These are phyloP conservation scores for Adansonia rubrostipa DNA, from an alignment of 441 rosid species.

Conservation along the genomic window DNA sequence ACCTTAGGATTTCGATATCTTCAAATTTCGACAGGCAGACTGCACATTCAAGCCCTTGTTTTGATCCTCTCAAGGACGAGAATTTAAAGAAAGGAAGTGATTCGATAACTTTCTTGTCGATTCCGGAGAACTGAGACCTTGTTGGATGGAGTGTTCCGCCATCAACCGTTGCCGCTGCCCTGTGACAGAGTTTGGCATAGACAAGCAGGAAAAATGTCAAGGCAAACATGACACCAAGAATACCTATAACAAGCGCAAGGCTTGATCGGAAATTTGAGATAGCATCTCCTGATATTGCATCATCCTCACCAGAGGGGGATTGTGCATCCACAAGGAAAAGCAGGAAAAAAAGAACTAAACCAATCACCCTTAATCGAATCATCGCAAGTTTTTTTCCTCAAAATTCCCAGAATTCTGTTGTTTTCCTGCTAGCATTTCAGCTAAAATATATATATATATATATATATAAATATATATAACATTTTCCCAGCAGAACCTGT, in stretches of 20 bases:
- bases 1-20: constrained; percentile 55
- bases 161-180: constrained; percentile 27
- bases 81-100: constrained; percentile 72
- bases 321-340: constrained; percentile 50
- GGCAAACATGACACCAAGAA: constrained; percentile 66
- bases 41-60: constrained; percentile 65
- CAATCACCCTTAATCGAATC: constrained; percentile 37
- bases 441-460: neutral
- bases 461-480: neutral
- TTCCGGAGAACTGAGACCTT: constrained; percentile 65
- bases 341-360: constrained; percentile 19
- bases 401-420: neutral
- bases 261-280: constrained; percentile 67
- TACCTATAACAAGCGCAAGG: constrained; percentile 73
- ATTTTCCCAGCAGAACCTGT: neutral
- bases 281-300: constrained; percentile 32
- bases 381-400: constrained; percentile 28
- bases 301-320: constrained; percentile 8
- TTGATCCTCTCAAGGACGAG: constrained; percentile 61
- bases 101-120: constrained; percentile 60
- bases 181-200: constrained; percentile 75
- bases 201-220: constrained; percentile 61
- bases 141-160: constrained; percentile 31
- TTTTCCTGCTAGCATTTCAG: constrained; percentile 18
- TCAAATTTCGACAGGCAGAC: constrained; percentile 71